Evolutionary conservation across 371 early-diverging fungal species (phyloP).

Genomic region (Mortierella sp.): DNA sequence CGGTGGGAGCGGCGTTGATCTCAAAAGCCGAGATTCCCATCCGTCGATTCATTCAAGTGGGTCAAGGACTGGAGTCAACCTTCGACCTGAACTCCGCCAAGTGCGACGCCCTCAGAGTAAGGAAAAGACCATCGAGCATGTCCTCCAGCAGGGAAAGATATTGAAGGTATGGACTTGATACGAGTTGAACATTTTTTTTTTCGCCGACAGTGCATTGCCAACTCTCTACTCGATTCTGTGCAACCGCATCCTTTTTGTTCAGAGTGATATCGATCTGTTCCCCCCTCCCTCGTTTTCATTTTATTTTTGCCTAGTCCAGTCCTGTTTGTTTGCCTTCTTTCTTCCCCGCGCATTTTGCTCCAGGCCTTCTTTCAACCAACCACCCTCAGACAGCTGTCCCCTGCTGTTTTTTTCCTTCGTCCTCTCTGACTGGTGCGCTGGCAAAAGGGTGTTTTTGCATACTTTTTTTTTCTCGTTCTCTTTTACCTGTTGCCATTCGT

Average conservation of each 20-base stretch:
- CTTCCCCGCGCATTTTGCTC: neutral
- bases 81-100: constrained; percentile 1
- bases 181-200: neutral
- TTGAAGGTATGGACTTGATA: constrained; percentile 31
- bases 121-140: constrained; percentile 37
- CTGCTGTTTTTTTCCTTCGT: neutral
- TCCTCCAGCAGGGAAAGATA: constrained; percentile 39
- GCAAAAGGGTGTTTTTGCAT: neutral
- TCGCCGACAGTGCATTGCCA: neutral
- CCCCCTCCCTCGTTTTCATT: neutral
- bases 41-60: constrained; percentile 4
- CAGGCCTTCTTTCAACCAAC: neutral
- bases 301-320: neutral
- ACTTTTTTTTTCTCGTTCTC: constrained; percentile 5
- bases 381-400: constrained; percentile 1
- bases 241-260: neutral
- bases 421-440: constrained; percentile 3
- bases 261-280: neutral
- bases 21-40: neutral
- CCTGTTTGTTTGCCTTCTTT: neutral
- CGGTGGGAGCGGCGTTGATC: neutral
- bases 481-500: neutral
- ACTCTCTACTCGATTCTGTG: neutral
- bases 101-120: constrained; percentile 17
- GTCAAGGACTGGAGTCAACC: neutral